A percentile compares a stretch with the other conserved stretches of the same genome.
phyloP scores from a whole-genome alignment of 495 filamentous ascomycete species.

The Aspergillus haitiensis region DNA sequence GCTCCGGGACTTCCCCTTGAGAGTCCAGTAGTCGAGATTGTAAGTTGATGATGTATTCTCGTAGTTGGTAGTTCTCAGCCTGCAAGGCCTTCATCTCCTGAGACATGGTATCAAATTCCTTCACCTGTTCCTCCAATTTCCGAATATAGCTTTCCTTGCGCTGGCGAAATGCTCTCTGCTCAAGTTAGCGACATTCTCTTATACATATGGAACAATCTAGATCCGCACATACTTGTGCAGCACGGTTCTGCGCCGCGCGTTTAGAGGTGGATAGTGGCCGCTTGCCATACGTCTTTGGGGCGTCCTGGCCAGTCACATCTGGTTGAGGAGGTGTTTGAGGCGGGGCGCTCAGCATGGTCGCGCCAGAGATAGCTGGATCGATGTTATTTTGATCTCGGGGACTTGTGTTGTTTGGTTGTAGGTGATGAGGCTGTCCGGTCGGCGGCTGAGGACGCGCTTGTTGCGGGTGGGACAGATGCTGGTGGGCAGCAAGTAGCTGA shows the following conservation, averaged over 20 bases:
- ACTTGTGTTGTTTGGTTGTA: conserved; percentile 44
- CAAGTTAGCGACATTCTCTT: conserved; percentile 14
- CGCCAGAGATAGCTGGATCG: conserved; percentile 54
- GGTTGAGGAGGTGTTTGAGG: conserved; percentile 42
- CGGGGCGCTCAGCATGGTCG: conserved; percentile 39
- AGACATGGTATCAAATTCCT: conserved; percentile 68
- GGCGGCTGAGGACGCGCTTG: conserved; percentile 39
- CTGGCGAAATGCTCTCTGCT: conserved; percentile 91
- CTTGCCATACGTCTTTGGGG: conserved; percentile 62
- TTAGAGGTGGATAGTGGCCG: conserved; percentile 92
- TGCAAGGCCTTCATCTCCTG: conserved; percentile 72
- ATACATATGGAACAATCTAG: background rate
- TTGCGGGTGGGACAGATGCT: conserved; percentile 43
- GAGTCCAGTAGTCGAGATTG: conserved; percentile 86
- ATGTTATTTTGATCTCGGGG: conserved; percentile 54
- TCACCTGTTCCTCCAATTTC: conserved; percentile 88
- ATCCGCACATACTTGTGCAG: conserved; percentile 75
- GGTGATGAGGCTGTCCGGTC: conserved; percentile 40
- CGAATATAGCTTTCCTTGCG: conserved; percentile 98
- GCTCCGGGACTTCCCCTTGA: conserved; percentile 78
- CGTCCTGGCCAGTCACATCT: conserved; percentile 39
- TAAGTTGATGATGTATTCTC: conserved; percentile 87
- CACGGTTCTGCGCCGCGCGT: conserved; percentile 93
- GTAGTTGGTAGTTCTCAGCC: conserved; percentile 82
- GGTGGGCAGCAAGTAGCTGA: conserved; percentile 53